Evolutionary conservation across 768 basidiomycete species (phyloP).

Genomic region (Mycena capillaripes): DNA sequence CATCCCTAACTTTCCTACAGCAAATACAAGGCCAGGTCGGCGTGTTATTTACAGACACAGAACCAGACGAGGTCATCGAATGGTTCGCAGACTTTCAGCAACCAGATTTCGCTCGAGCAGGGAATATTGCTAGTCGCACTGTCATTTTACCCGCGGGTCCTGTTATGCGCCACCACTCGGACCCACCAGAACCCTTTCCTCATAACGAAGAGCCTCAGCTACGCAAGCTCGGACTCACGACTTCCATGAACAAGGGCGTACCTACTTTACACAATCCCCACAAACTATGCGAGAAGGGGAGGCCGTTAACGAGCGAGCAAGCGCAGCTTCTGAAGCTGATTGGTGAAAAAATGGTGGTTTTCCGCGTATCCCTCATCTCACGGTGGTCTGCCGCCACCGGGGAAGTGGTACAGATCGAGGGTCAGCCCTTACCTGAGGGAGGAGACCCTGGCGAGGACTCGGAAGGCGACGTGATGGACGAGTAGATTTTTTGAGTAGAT

Average conservation of each 20-base stretch:
- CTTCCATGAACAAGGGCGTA: slow-evolving; percentile 88
- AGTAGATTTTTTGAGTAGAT: slow-evolving; percentile 48
- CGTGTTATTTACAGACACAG: slow-evolving; percentile 90
- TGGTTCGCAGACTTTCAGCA: slow-evolving; percentile 95
- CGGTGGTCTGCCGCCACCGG: slow-evolving; percentile 82
- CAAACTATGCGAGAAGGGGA: slow-evolving; percentile 86
- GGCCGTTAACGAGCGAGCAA: slow-evolving; percentile 86
- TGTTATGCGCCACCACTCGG: slow-evolving; percentile 83
- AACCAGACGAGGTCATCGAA: slow-evolving; percentile 90
- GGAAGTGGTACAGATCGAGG: slow-evolving; percentile 72
- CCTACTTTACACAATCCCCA: slow-evolving; percentile 88
- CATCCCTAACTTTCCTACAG: slow-evolving; percentile 54
- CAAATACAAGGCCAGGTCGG: slow-evolving; percentile 97
- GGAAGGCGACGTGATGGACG: slow-evolving; percentile 63
- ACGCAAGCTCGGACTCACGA: slow-evolving; percentile 90
- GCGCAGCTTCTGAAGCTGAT: slow-evolving; percentile 94
- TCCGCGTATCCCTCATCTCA: slow-evolving; percentile 78
- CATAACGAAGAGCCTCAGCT: slow-evolving; percentile 98
- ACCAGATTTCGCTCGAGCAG: slow-evolving; percentile 92
- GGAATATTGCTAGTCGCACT: slow-evolving; percentile 82
- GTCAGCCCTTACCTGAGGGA: slow-evolving; percentile 51
- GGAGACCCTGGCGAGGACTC: slow-evolving; percentile 51
- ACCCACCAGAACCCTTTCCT: slow-evolving; percentile 91
- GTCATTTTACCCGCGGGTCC: slow-evolving; percentile 88
- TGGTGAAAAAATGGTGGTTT: slow-evolving; percentile 90